These are phyloP conservation scores for Penicillium sp. DNA, from an alignment of 2,329 filamentous ascomycete species.

Conservation along the genomic window DNA sequence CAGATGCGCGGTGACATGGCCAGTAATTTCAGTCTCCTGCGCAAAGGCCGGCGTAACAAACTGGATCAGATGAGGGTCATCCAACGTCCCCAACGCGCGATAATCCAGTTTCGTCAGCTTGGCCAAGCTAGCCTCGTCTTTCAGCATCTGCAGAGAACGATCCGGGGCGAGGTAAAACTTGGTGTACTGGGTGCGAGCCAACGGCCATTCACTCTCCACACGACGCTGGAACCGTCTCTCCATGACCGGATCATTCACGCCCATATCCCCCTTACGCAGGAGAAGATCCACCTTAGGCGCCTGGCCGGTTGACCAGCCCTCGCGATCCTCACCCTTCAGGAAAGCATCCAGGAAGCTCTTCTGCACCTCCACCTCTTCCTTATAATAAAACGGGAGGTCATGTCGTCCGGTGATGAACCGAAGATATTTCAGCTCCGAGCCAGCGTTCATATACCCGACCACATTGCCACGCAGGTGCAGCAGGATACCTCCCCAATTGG, in stretches of 20 bases:
- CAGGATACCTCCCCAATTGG: constrained; percentile 67
- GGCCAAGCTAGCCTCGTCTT: too few relatives aligned
- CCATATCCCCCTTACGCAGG: constrained; percentile 62
- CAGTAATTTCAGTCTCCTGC: constrained; percentile 65
- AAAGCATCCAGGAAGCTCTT: constrained; percentile 66
- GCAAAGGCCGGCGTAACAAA: constrained; percentile 58
- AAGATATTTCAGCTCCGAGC: constrained; percentile 64
- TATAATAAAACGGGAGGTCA: constrained; percentile 68
- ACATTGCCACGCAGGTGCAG: constrained; percentile 67
- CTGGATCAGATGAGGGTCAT: constrained; percentile 52
- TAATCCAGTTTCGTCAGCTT: too few relatives aligned
- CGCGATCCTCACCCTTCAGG: constrained; percentile 60
- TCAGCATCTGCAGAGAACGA: too few relatives aligned
- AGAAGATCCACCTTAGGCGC: constrained; percentile 58
- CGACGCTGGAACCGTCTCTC: constrained; percentile 56
- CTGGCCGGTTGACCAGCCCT: constrained; percentile 47
- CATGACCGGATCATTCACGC: constrained; percentile 59
- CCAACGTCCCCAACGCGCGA: constrained; percentile 54
- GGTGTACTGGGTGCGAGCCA: constrained; percentile 61
- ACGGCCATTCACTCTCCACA: constrained; percentile 62
- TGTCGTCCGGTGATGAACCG: constrained; percentile 66
- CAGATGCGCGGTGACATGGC: constrained; percentile 61
- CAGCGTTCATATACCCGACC: constrained; percentile 59
- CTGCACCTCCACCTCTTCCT: constrained; percentile 64
- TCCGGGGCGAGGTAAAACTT: constrained; percentile 59